Percentiles rank a stretch among this genome's conserved stretches.
phyloP scores from a whole-genome alignment of 768 basidiomycete species.

The Auricularia auricula-judae region DNA sequence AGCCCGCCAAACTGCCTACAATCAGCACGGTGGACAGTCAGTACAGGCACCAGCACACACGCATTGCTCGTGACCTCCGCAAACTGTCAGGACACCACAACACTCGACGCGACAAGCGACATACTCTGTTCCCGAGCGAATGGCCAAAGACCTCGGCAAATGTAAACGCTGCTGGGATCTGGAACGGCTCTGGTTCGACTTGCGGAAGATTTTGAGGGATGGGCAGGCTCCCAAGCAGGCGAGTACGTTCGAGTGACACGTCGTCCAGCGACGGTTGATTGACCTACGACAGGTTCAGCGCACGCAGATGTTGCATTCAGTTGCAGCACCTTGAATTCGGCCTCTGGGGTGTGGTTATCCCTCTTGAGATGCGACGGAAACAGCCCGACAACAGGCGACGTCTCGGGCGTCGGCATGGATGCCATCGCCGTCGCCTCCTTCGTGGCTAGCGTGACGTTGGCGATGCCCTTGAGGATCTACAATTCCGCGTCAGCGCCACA shows the following conservation, averaged over 20 bases:
- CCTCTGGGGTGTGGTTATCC: background rate
- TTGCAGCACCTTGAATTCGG: background rate
- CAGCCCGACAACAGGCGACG: background rate
- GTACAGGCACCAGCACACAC: background rate
- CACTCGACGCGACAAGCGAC: background rate
- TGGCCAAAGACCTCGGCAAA: background rate
- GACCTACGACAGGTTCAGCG: background rate
- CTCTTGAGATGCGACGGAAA: background rate
- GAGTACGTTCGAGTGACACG: background rate
- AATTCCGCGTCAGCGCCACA: background rate
- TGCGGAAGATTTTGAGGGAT: background rate
- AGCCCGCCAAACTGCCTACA: conserved; percentile 43
- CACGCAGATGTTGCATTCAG: background rate
- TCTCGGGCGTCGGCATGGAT: background rate
- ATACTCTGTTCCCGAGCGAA: background rate
- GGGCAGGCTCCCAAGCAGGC: background rate
- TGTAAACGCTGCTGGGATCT: background rate
- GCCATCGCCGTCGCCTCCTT: background rate
- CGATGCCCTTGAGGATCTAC: background rate
- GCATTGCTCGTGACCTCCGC: background rate
- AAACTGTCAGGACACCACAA: background rate
- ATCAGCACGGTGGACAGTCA: background rate
- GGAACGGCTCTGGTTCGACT: background rate
- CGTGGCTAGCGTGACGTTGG: background rate
- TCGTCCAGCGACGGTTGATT: background rate